Evolutionary conservation across 139 green algal genomes (phyloP).

Genomic region (Monoraphidium neglectum): DNA sequence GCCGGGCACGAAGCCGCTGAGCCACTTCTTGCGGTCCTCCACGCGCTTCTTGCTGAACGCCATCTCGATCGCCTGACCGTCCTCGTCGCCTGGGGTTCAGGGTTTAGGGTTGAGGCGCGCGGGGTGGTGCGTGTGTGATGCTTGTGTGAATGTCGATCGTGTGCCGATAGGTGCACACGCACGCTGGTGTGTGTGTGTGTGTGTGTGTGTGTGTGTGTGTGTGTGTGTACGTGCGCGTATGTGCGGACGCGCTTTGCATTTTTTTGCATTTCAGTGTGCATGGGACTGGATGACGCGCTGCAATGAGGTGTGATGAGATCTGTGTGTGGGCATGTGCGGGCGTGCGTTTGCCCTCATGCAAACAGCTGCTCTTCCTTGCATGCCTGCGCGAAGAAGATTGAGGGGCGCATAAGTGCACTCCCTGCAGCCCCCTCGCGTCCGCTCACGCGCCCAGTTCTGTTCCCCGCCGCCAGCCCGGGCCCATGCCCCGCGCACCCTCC

Average conservation of each 20-base stretch:
- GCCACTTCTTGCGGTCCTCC: slow-evolving; percentile 97
- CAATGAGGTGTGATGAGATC: too few species aligned
- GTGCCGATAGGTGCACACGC: too few species aligned
- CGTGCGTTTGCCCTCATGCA: too few species aligned
- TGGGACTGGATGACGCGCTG: too few species aligned
- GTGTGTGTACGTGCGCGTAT: too few species aligned
- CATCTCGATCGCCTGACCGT: slow-evolving; percentile 91
- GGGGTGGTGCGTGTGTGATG: not conserved
- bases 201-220: not conserved
- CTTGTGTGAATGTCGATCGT: too few species aligned
- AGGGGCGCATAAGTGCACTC: too few species aligned
- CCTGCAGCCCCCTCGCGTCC: not conserved
- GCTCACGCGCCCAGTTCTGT: not conserved
- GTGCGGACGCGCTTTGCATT: too few species aligned
- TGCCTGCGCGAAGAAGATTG: not conserved
- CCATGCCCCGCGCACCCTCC: slow-evolving; percentile 52
- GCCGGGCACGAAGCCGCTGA: slow-evolving; percentile 78
- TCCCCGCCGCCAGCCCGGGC: not conserved
- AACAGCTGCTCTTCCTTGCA: not conserved
- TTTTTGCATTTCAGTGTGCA: too few species aligned
- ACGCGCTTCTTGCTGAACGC: slow-evolving; percentile 98
- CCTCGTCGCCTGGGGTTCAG: slow-evolving; percentile 68
- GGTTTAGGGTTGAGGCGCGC: not conserved
- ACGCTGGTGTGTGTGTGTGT: too few species aligned
- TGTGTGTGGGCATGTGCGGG: too few species aligned